phyloP scores from a whole-genome alignment of 1,139 yeast species.

The Magnusiomyces sp. region DNA sequence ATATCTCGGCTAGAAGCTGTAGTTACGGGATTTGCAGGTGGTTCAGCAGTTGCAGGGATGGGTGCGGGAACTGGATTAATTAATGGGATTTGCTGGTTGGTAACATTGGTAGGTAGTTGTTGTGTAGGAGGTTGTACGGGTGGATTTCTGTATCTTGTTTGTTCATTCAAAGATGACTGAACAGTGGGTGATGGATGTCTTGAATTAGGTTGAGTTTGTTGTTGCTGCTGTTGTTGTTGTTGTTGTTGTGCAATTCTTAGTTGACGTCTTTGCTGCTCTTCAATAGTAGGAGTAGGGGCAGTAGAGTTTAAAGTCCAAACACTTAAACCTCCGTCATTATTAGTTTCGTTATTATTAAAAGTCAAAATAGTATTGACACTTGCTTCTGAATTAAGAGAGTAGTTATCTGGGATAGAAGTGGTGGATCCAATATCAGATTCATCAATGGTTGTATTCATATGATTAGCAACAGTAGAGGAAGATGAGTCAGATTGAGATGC shows the following conservation, averaged over 20 bases:
- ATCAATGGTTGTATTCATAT: too few species aligned
- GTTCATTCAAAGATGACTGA: neutral
- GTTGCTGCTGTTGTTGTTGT: conserved; percentile 6
- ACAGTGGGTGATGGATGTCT: neutral
- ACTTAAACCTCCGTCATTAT: neutral
- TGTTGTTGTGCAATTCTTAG: neutral
- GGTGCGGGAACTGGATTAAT: neutral
- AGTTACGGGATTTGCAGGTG: conserved; percentile 8
- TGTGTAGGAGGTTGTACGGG: neutral
- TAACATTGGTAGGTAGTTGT: neutral
- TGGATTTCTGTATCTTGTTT: neutral
- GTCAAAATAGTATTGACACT: too few species aligned
- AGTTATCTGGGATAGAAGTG: too few species aligned
- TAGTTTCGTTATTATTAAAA: too few species aligned
- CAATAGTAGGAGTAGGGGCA: conserved; percentile 2
- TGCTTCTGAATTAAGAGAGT: too few species aligned
- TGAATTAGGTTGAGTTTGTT: too few species aligned
- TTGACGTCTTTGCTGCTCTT: neutral
- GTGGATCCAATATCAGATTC: too few species aligned
- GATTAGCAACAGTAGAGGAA: too few species aligned
- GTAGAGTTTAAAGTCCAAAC: neutral
- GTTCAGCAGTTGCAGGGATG: conserved; percentile 5
- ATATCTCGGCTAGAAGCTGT: too few species aligned
- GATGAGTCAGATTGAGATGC: too few species aligned
- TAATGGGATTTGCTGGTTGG: neutral